Percentiles rank a stretch among this genome's conserved stretches.
phyloP scores from a whole-genome alignment of 163 green algal species.

The Chlorella variabilis region DNA sequence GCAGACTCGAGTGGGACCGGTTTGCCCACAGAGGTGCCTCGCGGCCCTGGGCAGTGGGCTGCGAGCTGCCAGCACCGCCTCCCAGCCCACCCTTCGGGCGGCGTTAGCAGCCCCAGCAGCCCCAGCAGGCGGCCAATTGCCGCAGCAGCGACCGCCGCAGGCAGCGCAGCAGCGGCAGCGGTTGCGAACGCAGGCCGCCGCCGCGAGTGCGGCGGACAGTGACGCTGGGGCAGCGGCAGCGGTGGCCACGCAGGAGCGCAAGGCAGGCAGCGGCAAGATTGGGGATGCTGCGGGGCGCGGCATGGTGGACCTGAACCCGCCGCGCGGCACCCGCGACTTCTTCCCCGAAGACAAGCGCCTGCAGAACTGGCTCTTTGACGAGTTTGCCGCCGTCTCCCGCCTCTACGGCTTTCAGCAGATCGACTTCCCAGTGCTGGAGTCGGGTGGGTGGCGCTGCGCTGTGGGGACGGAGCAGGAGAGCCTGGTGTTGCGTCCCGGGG shows the following conservation, averaged over 20 bases:
- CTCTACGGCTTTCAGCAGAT: constrained; percentile 89
- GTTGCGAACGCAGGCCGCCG: constrained; percentile 2
- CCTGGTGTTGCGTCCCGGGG: too few relatives aligned
- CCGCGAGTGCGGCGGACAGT: neutral
- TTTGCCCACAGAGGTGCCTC: neutral
- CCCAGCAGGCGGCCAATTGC: neutral
- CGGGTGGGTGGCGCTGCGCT: constrained; percentile 32
- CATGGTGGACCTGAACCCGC: constrained; percentile 47
- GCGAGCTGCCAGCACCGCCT: neutral
- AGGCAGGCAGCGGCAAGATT: constrained; percentile 21
- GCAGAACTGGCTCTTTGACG: constrained; percentile 93
- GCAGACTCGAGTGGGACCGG: neutral
- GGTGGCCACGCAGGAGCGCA: constrained; percentile 28
- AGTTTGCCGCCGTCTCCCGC: constrained; percentile 71
- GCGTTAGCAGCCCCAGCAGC: neutral
- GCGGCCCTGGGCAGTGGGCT: neutral
- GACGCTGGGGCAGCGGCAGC: neutral
- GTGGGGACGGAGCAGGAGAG: too few relatives aligned
- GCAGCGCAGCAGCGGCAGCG: neutral
- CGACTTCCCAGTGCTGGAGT: constrained; percentile 96
- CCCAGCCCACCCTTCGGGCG: neutral
- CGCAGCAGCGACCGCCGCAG: neutral
- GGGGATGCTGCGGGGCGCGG: neutral
- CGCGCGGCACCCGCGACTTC: constrained; percentile 93
- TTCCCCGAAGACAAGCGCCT: constrained; percentile 93